Base-by-base conservation (phyloP, 257 asterid species). In the Solanum chiquidenum region DNA sequence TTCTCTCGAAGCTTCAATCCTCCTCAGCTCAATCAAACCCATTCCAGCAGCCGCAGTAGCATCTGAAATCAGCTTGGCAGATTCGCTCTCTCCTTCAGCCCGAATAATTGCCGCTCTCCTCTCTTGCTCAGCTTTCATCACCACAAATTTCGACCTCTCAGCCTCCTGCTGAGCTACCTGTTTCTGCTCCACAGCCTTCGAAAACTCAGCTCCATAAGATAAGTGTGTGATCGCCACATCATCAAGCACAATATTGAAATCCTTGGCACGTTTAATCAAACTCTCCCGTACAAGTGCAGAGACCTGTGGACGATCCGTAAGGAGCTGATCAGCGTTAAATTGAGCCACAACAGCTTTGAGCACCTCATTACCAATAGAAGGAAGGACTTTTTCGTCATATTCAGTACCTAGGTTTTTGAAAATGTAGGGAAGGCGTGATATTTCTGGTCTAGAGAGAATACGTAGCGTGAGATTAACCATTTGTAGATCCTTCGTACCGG, bases 111-210 rank as follows among this genome's bases (percentile, higher is more conserved):
- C 85, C 0, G 90, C 93, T 25, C 89, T 52, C 42, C 91, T 27
- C 87, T 96, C 87, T 92, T 95, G 94, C 64, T 97, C 99, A 1
- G 98, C 95, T 92, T 96, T 97, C 88, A 91, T 92, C 27, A 97
- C 99, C 62, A 97, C 98, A 44, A 97, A 97, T 84, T 95, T 97
- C 12, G 99, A 96, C 83, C 99, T 72, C 94, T 97, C 99, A 0
- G 99, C 99, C 93, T 96, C 99, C 91, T 97, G 99, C 90, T 97
- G 99, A 12, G 99, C 99, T 77, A 95, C 99, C 92, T 97, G 99
- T 92, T 97, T 97, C 96, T 97, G 99, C 92, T 97, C 99, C 88
- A 96, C 99, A 5, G 99, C 99, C 88, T 87, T 96, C 0, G 99
- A 95, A 90, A 97, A 96, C 87, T 97, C 99, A 3, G 95, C 93